phyloP scores from a whole-genome alignment of 345 rosid genomes.

The Syzygium aromaticum region DNA sequence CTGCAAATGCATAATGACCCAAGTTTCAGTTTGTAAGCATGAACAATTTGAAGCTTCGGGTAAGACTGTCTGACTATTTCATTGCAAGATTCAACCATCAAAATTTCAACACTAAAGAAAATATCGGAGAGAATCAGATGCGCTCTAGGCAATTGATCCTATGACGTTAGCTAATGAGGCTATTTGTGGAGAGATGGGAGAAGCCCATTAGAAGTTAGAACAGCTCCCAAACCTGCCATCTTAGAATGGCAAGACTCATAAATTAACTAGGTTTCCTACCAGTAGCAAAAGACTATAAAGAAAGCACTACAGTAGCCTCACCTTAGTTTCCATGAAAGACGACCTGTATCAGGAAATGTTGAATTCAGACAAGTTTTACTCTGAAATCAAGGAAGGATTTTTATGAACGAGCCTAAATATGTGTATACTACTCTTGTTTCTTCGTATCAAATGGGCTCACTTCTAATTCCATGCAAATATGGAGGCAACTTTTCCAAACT shows the following conservation, averaged over 20 bases:
- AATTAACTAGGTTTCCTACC: not conserved
- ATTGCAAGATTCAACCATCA: not conserved
- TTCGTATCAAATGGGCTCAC: not conserved
- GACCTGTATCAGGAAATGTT: not conserved
- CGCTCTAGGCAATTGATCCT: not conserved
- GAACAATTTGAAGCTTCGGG: not conserved
- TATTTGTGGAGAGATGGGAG: not conserved
- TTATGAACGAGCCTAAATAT: not conserved
- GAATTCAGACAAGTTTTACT: not conserved
- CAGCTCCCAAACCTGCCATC: not conserved
- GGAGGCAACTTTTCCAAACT: not conserved
- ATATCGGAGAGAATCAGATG: not conserved
- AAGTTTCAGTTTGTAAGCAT: not conserved
- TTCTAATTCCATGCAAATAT: not conserved
- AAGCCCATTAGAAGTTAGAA: not conserved
- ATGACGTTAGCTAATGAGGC: not conserved
- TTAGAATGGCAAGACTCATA: not conserved
- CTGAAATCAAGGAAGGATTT: not conserved
- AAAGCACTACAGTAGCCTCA: not conserved
- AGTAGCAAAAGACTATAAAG: not conserved
- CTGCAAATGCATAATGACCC: constrained; percentile 24
- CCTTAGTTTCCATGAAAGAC: not conserved
- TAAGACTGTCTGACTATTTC: not conserved
- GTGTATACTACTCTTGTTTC: not conserved
- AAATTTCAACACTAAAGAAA: no score